Evolutionary conservation across 2,329 filamentous ascomycete genomes (phyloP).

Genomic region (Aureobasidium sp.): DNA sequence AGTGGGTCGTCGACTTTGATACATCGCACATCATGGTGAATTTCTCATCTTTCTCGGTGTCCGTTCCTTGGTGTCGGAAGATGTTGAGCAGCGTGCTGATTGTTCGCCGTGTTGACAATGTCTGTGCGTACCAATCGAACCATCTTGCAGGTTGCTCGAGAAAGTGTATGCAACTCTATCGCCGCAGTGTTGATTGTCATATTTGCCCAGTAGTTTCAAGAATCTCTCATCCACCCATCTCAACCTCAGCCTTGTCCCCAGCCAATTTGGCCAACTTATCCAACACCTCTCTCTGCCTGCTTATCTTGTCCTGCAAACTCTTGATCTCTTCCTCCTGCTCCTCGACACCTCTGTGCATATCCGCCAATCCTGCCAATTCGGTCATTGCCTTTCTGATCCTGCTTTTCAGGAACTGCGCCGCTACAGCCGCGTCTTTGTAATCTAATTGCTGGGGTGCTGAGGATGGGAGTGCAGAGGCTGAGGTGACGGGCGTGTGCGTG

Average conservation of each 20-base stretch:
- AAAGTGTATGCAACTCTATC: no score
- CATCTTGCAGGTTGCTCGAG: no score
- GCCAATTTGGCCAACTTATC: conserved; percentile 36
- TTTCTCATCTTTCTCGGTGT: no score
- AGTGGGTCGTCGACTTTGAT: no score
- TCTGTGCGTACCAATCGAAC: no score
- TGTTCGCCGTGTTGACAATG: no score
- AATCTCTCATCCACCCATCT: conserved; percentile 22
- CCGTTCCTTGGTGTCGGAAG: no score
- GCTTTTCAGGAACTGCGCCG: conserved; percentile 67
- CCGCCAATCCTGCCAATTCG: conserved; percentile 59
- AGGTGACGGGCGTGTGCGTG: not conserved
- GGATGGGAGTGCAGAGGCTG: not conserved
- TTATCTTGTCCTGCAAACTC: conserved; percentile 58
- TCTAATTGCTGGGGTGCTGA: conserved; percentile 35
- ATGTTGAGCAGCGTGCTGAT: no score
- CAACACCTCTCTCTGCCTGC: conserved; percentile 54
- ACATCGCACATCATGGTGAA: no score
- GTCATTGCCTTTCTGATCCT: conserved; percentile 66
- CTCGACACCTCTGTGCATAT: conserved; percentile 58
- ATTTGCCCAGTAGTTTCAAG: no score
- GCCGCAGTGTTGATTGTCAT: no score
- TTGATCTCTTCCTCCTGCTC: conserved; percentile 67
- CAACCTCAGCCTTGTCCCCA: conserved; percentile 30
- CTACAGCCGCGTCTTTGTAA: conserved; percentile 70